phyloP scores from a whole-genome alignment of 257 asterid genomes.

The Dorcoceras hygrometricum region DNA sequence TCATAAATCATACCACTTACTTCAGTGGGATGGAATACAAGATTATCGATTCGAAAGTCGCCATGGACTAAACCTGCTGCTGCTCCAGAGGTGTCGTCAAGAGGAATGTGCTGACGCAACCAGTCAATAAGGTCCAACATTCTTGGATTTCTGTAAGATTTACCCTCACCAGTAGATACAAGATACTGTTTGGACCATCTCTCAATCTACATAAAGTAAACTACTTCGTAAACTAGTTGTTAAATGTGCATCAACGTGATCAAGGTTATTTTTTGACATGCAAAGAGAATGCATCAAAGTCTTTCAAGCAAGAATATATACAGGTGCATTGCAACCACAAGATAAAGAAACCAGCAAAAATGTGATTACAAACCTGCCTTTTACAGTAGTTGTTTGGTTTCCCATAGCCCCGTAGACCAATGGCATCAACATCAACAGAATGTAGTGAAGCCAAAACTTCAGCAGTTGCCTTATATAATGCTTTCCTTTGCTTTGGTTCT shows the following conservation, averaged over 20 bases:
- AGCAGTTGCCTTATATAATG: slow-evolving; percentile 70
- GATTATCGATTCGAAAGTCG: slow-evolving; percentile 91
- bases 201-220: slow-evolving; percentile 60
- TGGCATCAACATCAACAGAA: slow-evolving; percentile 71
- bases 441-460: slow-evolving; percentile 82
- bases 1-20: slow-evolving; percentile 34
- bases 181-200: slow-evolving; percentile 95
- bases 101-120: slow-evolving; percentile 78
- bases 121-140: slow-evolving; percentile 82
- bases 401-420: slow-evolving; percentile 73
- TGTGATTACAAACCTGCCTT: slow-evolving; percentile 61
- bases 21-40: slow-evolving; percentile 96
- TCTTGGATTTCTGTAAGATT: slow-evolving; percentile 77
- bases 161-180: slow-evolving; percentile 79
- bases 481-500: slow-evolving; percentile 62
- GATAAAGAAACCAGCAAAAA: background rate
- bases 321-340: background rate
- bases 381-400: slow-evolving; percentile 74
- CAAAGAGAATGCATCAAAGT: slow-evolving; percentile 1
- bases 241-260: background rate
- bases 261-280: slow-evolving; percentile 4
- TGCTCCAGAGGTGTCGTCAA: slow-evolving; percentile 84
- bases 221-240: slow-evolving; percentile 18
- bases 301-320: slow-evolving; percentile 5
- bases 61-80: slow-evolving; percentile 94